Evolutionary conservation across 2,329 filamentous ascomycete genomes (phyloP), one percentile per base, ranked within the genome.

Genomic region (Fusarium xylarioides): DNA sequence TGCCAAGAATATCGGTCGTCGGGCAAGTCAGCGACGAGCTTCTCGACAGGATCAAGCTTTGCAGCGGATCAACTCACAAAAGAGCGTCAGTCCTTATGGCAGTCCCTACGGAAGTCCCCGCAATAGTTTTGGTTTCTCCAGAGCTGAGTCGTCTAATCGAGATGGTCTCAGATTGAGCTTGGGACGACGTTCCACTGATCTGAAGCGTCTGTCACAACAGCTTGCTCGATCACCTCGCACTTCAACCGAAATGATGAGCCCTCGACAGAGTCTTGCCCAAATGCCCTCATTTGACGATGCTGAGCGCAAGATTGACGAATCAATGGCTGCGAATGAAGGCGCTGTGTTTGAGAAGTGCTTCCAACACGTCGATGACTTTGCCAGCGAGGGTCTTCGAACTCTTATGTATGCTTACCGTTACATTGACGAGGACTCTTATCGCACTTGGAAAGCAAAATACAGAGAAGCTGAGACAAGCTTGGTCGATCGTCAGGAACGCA

Each of bases 281-380:
- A 65, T 72, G 59, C 66, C 72, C 16, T 77, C 78, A 2, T 58
- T 71, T 5, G 85, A 86, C 11, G 80, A 83, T 16, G 81, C 86
- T 43, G 86, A 90, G 43, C 84, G 85, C 18, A 80, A 88, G 60
- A 84, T 92, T 7, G 89, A 92, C 66, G 91, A 93, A 64, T 81
- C 84, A 1, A 76, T 90, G 12, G 90, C 89, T 1, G 81, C 86
- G 0, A 89, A 91, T 70, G 91, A 94, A 12, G 84, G 80, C 7
- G 88, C 89, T 5, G 88, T 95, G 2, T 95, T 97, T 70, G 93
- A 96, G 79, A 88, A 92, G 28, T 96, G 93, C 81, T 97, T 97
- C 81, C 92, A 95, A 80, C 95, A 98, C 76, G 89, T 97, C 68
- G 94, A 97, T 68, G 93, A 88, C 66, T 98, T 97, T 80, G 95